These are phyloP conservation scores for Groenewaldozyma salmanticensis DNA, from an alignment of 805 yeast genomes.

Conservation along the genomic window DNA sequence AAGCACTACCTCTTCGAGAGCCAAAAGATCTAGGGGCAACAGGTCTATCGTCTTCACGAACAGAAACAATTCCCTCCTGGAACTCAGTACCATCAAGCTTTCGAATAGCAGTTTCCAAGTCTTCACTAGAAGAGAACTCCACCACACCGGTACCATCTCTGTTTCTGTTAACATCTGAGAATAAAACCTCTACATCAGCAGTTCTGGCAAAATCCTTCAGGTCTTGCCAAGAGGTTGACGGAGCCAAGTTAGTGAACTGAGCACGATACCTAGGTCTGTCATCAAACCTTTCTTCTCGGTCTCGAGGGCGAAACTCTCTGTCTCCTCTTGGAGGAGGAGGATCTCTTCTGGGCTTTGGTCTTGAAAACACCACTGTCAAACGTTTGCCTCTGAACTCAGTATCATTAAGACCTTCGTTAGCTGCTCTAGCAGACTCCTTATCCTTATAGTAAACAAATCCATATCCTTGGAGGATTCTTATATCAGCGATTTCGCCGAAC, in stretches of 20 bases:
- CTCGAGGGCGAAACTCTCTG: neutral
- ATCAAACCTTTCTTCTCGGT: neutral
- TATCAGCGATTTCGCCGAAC: slow-evolving; percentile 46
- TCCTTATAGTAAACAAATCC: slow-evolving; percentile 26
- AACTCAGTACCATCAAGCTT: slow-evolving; percentile 63
- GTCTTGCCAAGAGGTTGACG: slow-evolving; percentile 39
- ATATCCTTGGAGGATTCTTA: slow-evolving; percentile 40
- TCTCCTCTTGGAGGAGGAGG: slow-evolving; percentile 4
- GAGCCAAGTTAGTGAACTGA: slow-evolving; percentile 19
- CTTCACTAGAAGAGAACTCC: slow-evolving; percentile 44
- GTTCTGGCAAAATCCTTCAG: slow-evolving; percentile 60
- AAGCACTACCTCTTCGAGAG: slow-evolving; percentile 36
- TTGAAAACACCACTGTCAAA: slow-evolving; percentile 26
- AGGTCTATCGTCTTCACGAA: slow-evolving; percentile 56
- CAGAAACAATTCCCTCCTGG: slow-evolving; percentile 55
- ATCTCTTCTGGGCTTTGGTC: slow-evolving; percentile 23
- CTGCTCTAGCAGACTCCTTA: slow-evolving; percentile 24
- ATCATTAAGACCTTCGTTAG: slow-evolving; percentile 21
- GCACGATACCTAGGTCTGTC: slow-evolving; percentile 16
- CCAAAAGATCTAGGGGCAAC: slow-evolving; percentile 30
- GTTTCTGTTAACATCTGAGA: slow-evolving; percentile 28
- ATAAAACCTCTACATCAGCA: slow-evolving; percentile 33
- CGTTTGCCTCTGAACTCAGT: slow-evolving; percentile 27
- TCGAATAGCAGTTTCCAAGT: slow-evolving; percentile 59
- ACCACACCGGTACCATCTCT: slow-evolving; percentile 29